phyloP scores from a whole-genome alignment of 2,329 filamentous ascomycete species.

The Fusarium keratoplasticum region DNA sequence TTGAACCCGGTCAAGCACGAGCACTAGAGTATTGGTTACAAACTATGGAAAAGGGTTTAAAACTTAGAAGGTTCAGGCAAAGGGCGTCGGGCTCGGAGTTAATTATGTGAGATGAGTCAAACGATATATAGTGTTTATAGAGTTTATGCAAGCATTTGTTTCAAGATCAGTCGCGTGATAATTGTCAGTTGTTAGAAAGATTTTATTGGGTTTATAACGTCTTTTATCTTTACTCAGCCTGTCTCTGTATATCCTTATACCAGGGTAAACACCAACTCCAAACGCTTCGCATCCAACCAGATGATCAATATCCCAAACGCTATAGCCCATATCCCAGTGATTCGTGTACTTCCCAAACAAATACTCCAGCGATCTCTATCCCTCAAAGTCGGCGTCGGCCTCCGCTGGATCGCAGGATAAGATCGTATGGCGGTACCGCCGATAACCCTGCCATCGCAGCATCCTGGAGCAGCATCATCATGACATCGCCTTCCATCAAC shows the following conservation, averaged over 20 bases:
- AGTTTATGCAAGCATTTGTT: conserved; percentile 19
- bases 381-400: not conserved
- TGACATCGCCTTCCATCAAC: not conserved
- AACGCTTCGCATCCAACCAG: not conserved
- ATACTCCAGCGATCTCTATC: not conserved
- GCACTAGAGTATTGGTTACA: conserved; percentile 17
- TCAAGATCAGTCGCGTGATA: not conserved
- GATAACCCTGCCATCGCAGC: conserved; percentile 1
- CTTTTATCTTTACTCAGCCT: not conserved
- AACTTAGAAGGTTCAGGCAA: conserved; percentile 8
- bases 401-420: not conserved
- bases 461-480: not conserved
- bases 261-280: not conserved
- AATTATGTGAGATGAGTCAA: conserved; percentile 8
- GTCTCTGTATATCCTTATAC: not conserved
- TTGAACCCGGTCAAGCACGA: conserved; percentile 42
- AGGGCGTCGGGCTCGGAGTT: conserved; percentile 21
- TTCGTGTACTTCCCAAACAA: not conserved
- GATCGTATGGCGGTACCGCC: conserved; percentile 19
- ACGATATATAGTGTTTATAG: conserved; percentile 16
- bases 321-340: not conserved
- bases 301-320: not conserved
- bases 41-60: conserved; percentile 1
- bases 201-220: not conserved
- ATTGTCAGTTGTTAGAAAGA: not conserved